A percentile compares a stretch with the other conserved stretches of the same genome.
Conservation (phyloP, 257 asterid genomes). For the Gentiana straminea region DNA sequence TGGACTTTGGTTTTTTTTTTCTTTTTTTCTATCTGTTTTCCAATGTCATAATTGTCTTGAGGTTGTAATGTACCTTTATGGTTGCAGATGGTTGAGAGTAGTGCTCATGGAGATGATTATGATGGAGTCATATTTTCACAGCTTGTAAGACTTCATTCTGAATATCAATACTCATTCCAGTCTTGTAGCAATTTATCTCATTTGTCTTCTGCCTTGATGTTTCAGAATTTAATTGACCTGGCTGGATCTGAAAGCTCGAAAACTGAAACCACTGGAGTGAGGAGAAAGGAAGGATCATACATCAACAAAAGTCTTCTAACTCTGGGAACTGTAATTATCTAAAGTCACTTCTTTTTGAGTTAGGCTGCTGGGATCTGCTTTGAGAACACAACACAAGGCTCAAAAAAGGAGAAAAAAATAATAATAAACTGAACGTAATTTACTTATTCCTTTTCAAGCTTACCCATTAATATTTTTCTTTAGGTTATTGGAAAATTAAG, state of each 20-base stretch:
- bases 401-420: background rate
- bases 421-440: background rate
- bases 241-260: conserved; percentile 99
- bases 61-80: background rate
- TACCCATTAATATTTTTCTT: conserved; percentile 8
- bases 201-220: conserved; percentile 13
- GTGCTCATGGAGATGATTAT: conserved; percentile 89
- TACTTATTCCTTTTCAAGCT: conserved; percentile 7
- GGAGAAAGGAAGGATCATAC: conserved; percentile 97
- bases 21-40: background rate
- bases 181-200: conserved; percentile 3
- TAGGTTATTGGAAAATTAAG: conserved; percentile 98
- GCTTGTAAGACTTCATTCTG: conserved; percentile 44
- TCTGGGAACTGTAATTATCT: conserved; percentile 84
- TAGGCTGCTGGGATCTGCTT: background rate
- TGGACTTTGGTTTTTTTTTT: background rate
- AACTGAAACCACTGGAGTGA: conserved; percentile 92
- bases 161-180: conserved; percentile 8
- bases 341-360: background rate
- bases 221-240: conserved; percentile 82
- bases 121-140: conserved; percentile 97
- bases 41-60: background rate
- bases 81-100: conserved; percentile 93
- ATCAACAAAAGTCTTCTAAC: conserved; percentile 96
- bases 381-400: background rate